Base-by-base conservation (phyloP, 352 stramenopile genomes). In the Pythium myriotylum region DNA sequence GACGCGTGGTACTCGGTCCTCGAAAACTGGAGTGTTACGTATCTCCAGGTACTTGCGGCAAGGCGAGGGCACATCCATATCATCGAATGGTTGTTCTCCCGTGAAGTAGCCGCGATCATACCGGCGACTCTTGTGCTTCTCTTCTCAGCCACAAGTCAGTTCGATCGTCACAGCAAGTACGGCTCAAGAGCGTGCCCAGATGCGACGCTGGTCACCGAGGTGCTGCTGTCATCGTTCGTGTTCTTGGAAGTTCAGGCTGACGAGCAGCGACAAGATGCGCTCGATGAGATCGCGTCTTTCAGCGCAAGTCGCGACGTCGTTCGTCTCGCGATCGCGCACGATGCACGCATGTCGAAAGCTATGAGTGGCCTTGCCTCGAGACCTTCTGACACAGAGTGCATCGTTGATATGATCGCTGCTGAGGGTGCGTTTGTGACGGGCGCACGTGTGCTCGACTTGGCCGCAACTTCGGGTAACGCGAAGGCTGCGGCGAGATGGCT, bases 401-500 rank as follows among this genome's bases (percentile, higher is more conserved):
- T 41, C 26, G 27, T 40, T 5, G 35, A 17, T 1, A 19, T 29
- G 23, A 24, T 51, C 16, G 23, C 23, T 10, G 3, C 27, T 2
- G 52, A 22, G 3, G 52, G 52, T 26, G 52, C 52, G 19, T 49
- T 49, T 7, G 17, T 59, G 0, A 19, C 49, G 8, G 52, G 52
- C 9, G 26, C 35, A 3, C 6, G 49, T 1, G 10, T 40, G 2
- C 16, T 58, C 13, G 1, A 49, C 2, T 3, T 17, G 3, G 14
- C 23, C 16, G 22, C 14, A 4, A 19, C 39, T 12, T 9, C 37
- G 17, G 14, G 27, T 14, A 43, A 20, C 17, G 37, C 4, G 37
- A 14, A 6, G 4, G 37, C 17, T 24, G 39, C 26, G 1, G 23
- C 1, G 10, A 12, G 19, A n/a, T 49, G 35, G 13, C 12, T 58